These are phyloP conservation scores for Kondoa malvinella DNA, from an alignment of 768 basidiomycete genomes.

Conservation along the genomic window DNA sequence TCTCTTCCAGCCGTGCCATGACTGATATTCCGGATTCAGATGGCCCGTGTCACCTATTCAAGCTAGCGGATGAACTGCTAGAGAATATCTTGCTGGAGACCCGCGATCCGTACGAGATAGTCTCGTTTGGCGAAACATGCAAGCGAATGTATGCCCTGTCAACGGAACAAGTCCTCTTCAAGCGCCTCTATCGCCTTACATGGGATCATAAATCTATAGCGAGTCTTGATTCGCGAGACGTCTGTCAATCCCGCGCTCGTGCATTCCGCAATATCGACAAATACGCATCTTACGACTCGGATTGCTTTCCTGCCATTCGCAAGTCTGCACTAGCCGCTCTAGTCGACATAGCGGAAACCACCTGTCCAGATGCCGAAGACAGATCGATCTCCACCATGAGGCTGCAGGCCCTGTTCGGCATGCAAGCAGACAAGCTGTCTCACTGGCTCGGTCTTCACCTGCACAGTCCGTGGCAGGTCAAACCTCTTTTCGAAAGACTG, in stretches of 20 bases:
- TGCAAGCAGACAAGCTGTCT: not conserved
- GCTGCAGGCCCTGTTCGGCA: not conserved
- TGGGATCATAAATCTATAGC: not conserved
- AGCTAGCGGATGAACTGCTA: not conserved
- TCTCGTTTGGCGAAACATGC: not conserved
- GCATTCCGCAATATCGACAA: not conserved
- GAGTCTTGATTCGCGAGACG: not conserved
- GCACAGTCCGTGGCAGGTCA: not conserved
- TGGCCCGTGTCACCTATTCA: too few species aligned
- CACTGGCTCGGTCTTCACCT: not conserved
- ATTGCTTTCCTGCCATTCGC: not conserved
- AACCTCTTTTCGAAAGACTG: not conserved
- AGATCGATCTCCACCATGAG: not conserved
- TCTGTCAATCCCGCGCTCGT: not conserved
- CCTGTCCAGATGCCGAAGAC: not conserved
- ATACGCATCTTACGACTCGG: not conserved
- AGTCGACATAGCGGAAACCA: not conserved
- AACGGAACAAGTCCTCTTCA: not conserved
- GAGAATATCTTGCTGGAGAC: not conserved
- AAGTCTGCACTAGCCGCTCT: not conserved
- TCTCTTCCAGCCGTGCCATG: too few species aligned
- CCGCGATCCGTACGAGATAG: not conserved
- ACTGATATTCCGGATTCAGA: too few species aligned
- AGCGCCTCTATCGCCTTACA: not conserved
- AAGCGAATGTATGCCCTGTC: not conserved